Base-by-base conservation (phyloP, 2,329 filamentous ascomycete species). In the Diaporthe ampelina region DNA sequence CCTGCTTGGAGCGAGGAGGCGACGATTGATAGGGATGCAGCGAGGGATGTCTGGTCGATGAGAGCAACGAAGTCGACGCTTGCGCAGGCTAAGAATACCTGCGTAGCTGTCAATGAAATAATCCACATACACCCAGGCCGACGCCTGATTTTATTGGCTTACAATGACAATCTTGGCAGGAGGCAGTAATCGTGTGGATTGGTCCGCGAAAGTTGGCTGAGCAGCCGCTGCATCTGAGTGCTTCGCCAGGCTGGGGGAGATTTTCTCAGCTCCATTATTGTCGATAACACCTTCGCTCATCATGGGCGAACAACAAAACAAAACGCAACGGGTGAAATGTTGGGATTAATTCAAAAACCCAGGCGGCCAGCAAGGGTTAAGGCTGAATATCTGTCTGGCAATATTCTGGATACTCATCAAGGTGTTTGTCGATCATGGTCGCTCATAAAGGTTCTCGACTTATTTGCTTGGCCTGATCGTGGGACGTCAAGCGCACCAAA, bases 41-140 rank as follows among this genome's bases (percentile, higher is more conserved):
- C 86, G 70, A 90, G 87, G 32, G 87, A 86, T 79, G 89, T 90
- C 75, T 90, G 87, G 76, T 91, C 88, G 56, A 88, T 85, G 76
- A 87, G 89, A 17, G 84, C 85, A 35, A 91, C 87, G n/a, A 91
- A 78, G 57, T 78, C 77, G 24, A 71, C 43, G 54, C 59, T 65
- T 17, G 59, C 59, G 26, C 59, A 65, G 26, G 59, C 59, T 19
- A 50, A n/a, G 17, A 48, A 65, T 2, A 65, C 59, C 40, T 65
- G 7, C 9, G 9, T 1, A 17, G 19, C n/a, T 50, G 59, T 65
- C 19, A 65, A 26, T 32, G 9, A 11, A 15, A 11, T 7, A 4
- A 24, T 3, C 1, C 2, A 7, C 29, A 32, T 8, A 17, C 3
- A 10, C 7, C 4, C 1, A 21, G 40, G 26, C 37, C 4, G 40